Evolutionary conservation across 805 yeast species (phyloP).

Genomic region (Pichia heedii): DNA sequence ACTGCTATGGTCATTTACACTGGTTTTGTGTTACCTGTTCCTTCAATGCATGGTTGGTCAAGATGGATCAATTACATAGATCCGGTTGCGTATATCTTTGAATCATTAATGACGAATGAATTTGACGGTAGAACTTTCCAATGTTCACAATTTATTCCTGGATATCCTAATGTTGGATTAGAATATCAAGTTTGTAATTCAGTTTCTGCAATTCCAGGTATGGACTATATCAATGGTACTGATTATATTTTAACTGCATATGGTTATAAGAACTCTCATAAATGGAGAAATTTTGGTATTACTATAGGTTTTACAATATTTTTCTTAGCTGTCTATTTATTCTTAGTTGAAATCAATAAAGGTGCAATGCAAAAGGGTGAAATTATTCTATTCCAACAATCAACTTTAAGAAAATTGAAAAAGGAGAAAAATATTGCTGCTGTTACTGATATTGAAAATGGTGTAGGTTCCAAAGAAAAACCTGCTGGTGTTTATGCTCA

Average conservation of each 20-base stretch:
- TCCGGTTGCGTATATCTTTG: constrained; percentile 51
- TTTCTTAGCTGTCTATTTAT: constrained; percentile 45
- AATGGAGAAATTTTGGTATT: constrained; percentile 80
- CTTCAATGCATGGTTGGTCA: constrained; percentile 53
- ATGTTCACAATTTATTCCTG: constrained; percentile 43
- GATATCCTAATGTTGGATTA: constrained; percentile 19
- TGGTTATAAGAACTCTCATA: constrained; percentile 44
- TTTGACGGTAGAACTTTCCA: constrained; percentile 37
- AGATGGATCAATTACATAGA: constrained; percentile 56
- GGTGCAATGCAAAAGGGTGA: constrained; percentile 69
- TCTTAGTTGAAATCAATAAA: constrained; percentile 46
- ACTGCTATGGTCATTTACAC: constrained; percentile 39
- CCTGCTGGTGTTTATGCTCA: constrained; percentile 18
- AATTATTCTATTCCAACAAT: constrained; percentile 47
- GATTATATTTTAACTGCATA: constrained; percentile 41
- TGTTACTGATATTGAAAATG: constrained; percentile 22
- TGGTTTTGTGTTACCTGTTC: constrained; percentile 52
- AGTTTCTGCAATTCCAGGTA: constrained; percentile 53
- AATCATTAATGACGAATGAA: constrained; percentile 50
- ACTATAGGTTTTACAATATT: constrained; percentile 44
- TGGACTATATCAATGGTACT: constrained; percentile 46
- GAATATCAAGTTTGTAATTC: constrained; percentile 27
- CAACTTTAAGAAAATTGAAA: constrained; percentile 38
- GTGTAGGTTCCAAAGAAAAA: constrained; percentile 15
- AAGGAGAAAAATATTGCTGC: constrained; percentile 29